Evolutionary conservation across 2,329 filamentous ascomycete species (phyloP), one percentile per base, ranked within the genome.

Genomic region (Claviceps maximensis): DNA sequence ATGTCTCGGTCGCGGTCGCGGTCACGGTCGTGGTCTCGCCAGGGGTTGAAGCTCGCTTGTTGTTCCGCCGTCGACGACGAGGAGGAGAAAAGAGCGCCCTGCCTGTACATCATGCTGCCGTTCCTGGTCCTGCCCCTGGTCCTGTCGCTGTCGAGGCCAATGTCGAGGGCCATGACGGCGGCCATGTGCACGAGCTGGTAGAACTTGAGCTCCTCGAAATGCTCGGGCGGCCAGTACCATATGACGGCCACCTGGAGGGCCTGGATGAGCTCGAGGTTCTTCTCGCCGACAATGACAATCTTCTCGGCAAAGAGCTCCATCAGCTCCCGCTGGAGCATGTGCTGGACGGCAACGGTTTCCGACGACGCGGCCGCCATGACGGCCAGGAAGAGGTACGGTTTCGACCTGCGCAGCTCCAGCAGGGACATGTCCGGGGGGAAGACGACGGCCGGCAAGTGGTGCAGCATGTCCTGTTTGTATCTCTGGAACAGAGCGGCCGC

Each of bases 171-270:
- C 31, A 33, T 33, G 31, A 33, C 31, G 48, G 84, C 84, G 2
- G 86, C 85, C 62, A 88, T 81, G 65, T 95, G 87, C 47, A 89
- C 82, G 58, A 93, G 77, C 70, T 91, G 87, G 69, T 93, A 95
- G 65, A 93, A 94, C 64, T 93, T 93, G 62, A 91, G 80, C 68
- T 93, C 86, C 62, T 94, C 87, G 55, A 87, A 87, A 60, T 86
- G 79, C 58, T 91, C 83, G 0, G 89, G 89, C 17, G 88, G 87
- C 65, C 82, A 83, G 65, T 95, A 94, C 87, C 89, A 95, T 21
- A 89, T 78, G n/a, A 84, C 81, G 7, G 81, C 75, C 3, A 95
- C 72, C 54, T 87, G 77, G 42, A 95, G 71, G 1, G 87, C 80
- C 68, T 95, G 89, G 9, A 94, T 80, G 7, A 95, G 73, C 66